Base-by-base conservation (phyloP, 768 basidiomycete genomes). In the Suillus luteus region DNA sequence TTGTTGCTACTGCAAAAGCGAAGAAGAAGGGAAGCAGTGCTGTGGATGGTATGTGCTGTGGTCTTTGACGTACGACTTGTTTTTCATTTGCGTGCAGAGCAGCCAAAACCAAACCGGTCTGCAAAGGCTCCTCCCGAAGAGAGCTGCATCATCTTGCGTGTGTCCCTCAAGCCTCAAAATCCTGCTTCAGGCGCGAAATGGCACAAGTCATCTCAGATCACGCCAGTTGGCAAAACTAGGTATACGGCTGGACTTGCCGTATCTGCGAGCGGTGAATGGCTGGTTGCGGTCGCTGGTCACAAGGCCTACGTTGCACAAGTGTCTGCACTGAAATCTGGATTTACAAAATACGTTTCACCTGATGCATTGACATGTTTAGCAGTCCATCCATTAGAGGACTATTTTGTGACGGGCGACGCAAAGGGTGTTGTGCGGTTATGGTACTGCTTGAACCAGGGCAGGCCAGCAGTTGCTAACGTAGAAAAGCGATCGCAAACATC, bases 341-440 rank as follows among this genome's bases (percentile, higher is more conserved):
- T 92, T 75, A 88, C 85, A 46, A 95, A 94, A 76, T 93, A 91
- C 68, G 87, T 91, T 14, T 91, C 91, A 54, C 85, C 90, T 1
- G 92, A 96, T 62, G 78, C 76, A 33, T 79, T 98, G 63, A 95
- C 92, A 1, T 94, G 92, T 73, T 80, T 97, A 49, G 86, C 92
- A 6, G 91, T 92, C 73, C 94, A 96, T 73, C 96, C 96, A 2
- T 82, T 80, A 59, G 90, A 97, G 66, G 93, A 96, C 62, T 96
- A 92, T 76, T 97, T 99, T 74, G 97, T 95, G 3, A 97, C 96
- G 0, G 97, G 97, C 31, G 96, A 99, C 70, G 81, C 80, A 24
- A 87, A 87, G 66, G 97, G 97, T 61, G 81, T 85, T 66, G 90
- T 99, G 55, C 84, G 93, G 40, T 74, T 99, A 9, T 99, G 96